These are phyloP conservation scores for Capsella bursapastoris DNA, from an alignment of 345 rosid species.

Conservation along the genomic window DNA sequence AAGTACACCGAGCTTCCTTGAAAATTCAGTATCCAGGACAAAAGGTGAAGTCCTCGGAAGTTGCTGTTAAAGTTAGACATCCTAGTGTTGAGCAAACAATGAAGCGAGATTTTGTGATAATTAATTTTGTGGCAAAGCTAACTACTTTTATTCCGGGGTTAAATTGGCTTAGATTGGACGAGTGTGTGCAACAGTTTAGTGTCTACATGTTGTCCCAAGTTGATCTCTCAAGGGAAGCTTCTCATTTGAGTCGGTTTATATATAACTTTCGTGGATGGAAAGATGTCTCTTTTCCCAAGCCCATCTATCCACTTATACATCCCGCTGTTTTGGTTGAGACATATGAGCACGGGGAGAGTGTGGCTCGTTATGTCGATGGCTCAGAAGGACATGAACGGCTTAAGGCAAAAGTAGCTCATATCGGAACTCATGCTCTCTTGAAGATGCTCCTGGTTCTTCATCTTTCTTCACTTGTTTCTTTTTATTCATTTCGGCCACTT, in stretches of 20 bases:
- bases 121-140: slow-evolving; percentile 70
- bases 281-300: slow-evolving; percentile 98
- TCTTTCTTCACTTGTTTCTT: slow-evolving; percentile 25
- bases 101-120: slow-evolving; percentile 82
- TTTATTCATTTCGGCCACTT: neutral
- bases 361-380: slow-evolving; percentile 83
- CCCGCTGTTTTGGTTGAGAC: slow-evolving; percentile 96
- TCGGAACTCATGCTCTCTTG: slow-evolving; percentile 94
- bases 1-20: slow-evolving; percentile 88
- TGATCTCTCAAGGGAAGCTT: slow-evolving; percentile 99
- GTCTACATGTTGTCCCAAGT: slow-evolving; percentile 99
- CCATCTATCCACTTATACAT: slow-evolving; percentile 92
- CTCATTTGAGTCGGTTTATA: slow-evolving; percentile 89
- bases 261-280: slow-evolving; percentile 91
- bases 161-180: slow-evolving; percentile 95
- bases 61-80: slow-evolving; percentile 99
- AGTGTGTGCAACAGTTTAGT: slow-evolving; percentile 93
- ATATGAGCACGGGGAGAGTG: slow-evolving; percentile 94
- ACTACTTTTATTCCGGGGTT: slow-evolving; percentile 75
- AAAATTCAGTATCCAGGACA: slow-evolving; percentile 81
- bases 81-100: slow-evolving; percentile 95
- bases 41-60: slow-evolving; percentile 65
- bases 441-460: slow-evolving; percentile 92
- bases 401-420: slow-evolving; percentile 87
- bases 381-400: slow-evolving; percentile 65